A percentile compares a stretch with the other conserved stretches of the same genome.
Evolutionary conservation across 1,284 basidiomycete species (phyloP).

Genomic region (Fistulinella cinereoalba): DNA sequence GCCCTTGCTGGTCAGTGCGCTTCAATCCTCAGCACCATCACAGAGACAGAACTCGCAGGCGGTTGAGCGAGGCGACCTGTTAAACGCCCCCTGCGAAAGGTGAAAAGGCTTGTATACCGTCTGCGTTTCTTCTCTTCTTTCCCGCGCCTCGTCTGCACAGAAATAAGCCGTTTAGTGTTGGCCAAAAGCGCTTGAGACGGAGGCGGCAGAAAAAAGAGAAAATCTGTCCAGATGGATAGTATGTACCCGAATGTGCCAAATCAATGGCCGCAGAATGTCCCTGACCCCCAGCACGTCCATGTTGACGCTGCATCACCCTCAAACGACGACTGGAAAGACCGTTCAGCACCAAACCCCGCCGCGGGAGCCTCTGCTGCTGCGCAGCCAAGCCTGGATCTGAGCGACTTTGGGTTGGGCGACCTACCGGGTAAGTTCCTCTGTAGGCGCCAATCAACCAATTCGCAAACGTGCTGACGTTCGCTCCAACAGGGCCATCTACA

Average conservation of each 20-base stretch:
- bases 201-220: slow-evolving; percentile 43
- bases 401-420: slow-evolving; percentile 42
- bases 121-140: slow-evolving; percentile 37
- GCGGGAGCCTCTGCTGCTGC: slow-evolving; percentile 32
- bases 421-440: slow-evolving; percentile 35
- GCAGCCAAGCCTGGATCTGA: slow-evolving; percentile 41
- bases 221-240: slow-evolving; percentile 49
- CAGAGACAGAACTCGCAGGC: slow-evolving; percentile 42
- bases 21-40: slow-evolving; percentile 39
- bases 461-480: slow-evolving; percentile 15
- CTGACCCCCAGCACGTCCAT: slow-evolving; percentile 38
- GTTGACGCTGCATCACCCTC: slow-evolving; percentile 37
- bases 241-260: slow-evolving; percentile 49
- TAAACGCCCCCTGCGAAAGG: slow-evolving; percentile 38
- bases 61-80: slow-evolving; percentile 36
- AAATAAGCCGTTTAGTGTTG: slow-evolving; percentile 56
- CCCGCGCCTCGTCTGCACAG: slow-evolving; percentile 41
- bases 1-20: slow-evolving; percentile 35
- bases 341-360: slow-evolving; percentile 25
- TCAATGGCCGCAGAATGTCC: slow-evolving; percentile 51
- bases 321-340: slow-evolving; percentile 50
- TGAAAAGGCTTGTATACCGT: slow-evolving; percentile 39
- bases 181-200: slow-evolving; percentile 47
- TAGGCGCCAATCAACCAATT: slow-evolving; percentile 28
- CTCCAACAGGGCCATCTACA: slow-evolving; percentile 29